phyloP scores from a whole-genome alignment of 306 rosid genomes.

The Adenanthera pavonina region DNA sequence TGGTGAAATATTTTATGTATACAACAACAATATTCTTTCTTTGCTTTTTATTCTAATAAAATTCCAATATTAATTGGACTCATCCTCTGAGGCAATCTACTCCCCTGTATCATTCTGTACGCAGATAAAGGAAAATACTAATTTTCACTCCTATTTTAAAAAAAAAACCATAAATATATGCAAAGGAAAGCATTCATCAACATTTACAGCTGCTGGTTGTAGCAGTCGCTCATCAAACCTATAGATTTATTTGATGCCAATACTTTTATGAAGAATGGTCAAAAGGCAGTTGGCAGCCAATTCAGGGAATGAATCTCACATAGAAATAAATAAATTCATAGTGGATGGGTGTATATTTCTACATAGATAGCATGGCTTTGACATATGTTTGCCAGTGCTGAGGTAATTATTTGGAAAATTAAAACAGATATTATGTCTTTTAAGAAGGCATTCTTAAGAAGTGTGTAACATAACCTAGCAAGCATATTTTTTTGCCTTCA shows the following conservation, averaged over 20 bases:
- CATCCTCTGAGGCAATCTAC: neutral
- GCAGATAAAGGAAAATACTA: neutral
- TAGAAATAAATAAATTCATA: neutral
- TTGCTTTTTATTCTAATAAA: too few relatives aligned
- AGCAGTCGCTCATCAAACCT: conserved; percentile 11
- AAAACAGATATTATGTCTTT: neutral
- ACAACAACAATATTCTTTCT: too few relatives aligned
- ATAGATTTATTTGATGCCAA: conserved; percentile 20
- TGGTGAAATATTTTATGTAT: too few relatives aligned
- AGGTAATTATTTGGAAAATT: conserved; percentile 16
- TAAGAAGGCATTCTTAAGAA: conserved; percentile 16
- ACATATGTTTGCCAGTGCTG: neutral
- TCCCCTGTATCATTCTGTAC: neutral
- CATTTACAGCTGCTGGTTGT: conserved; percentile 12
- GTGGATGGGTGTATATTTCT: neutral
- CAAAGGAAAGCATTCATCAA: conserved; percentile 19
- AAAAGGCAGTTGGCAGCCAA: conserved; percentile 15
- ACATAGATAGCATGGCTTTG: conserved; percentile 18
- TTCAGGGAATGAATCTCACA: neutral
- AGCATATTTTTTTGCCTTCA: conserved; percentile 25
- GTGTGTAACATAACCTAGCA: conserved; percentile 11
- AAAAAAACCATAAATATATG: conserved; percentile 16
- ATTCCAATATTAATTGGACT: neutral
- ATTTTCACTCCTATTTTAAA: neutral
- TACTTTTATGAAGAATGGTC: conserved; percentile 1